phyloP scores from a whole-genome alignment of 1,284 basidiomycete genomes.

The Heterobasidion irregulare region DNA sequence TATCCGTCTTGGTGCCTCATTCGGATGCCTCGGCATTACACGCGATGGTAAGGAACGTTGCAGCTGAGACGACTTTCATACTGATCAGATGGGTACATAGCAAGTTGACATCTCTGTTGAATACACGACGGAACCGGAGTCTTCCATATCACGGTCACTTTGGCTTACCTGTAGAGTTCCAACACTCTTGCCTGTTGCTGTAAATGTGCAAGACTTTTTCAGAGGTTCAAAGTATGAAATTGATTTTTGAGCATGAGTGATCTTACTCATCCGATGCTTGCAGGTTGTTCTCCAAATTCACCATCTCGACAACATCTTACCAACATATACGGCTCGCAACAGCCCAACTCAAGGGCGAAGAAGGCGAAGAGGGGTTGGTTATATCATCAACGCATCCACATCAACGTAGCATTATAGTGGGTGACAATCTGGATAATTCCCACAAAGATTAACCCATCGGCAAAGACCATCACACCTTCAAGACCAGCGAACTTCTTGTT shows the following conservation, averaged over 20 bases:
- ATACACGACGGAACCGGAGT: conserved; percentile 51
- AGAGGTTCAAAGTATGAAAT: conserved; percentile 37
- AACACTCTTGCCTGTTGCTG: conserved; percentile 66
- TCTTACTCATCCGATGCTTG: conserved; percentile 1
- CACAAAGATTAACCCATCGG: conserved; percentile 1
- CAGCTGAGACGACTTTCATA: background rate
- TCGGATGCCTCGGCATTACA: conserved; percentile 48
- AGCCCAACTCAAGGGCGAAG: conserved; percentile 40
- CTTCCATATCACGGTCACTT: conserved; percentile 42
- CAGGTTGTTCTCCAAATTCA: conserved; percentile 76
- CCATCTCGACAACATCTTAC: conserved; percentile 63
- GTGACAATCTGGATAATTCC: conserved; percentile 1
- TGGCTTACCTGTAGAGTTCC: conserved; percentile 44
- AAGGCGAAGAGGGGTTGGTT: conserved; percentile 35
- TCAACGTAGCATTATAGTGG: conserved; percentile 22
- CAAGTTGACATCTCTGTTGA: conserved; percentile 54
- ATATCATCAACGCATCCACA: conserved; percentile 38
- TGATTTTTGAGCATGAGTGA: background rate
- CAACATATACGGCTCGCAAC: conserved; percentile 64
- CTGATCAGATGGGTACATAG: conserved; percentile 24
- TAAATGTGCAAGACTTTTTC: conserved; percentile 85
- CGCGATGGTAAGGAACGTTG: conserved; percentile 36
- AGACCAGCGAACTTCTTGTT: conserved; percentile 71
- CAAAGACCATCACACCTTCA: conserved; percentile 61
- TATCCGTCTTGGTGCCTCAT: conserved; percentile 54